phyloP scores from a whole-genome alignment of 768 basidiomycete species.

The Mycena indigotica region DNA sequence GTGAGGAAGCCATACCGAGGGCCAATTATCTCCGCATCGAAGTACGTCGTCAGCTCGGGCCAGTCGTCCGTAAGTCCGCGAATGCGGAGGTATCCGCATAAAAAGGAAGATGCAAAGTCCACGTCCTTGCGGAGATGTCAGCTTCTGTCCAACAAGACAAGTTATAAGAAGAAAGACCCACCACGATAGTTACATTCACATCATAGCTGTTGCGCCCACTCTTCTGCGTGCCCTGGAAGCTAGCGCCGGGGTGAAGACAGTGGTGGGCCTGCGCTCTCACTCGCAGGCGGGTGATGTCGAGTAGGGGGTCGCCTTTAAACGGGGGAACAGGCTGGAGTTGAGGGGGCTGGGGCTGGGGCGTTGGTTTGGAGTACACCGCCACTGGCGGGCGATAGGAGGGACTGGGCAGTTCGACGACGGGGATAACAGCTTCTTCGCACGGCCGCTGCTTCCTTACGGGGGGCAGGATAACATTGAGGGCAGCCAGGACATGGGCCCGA shows the following conservation, averaged over 20 bases:
- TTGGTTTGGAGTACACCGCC: constrained; percentile 8
- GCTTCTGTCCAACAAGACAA: constrained; percentile 8
- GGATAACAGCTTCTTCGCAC: not conserved
- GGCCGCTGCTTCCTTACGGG: not conserved
- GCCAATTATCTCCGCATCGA: constrained; percentile 95
- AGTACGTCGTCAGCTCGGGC: constrained; percentile 95
- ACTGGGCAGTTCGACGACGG: constrained; percentile 5
- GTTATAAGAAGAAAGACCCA: constrained; percentile 45
- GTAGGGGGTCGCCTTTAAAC: constrained; percentile 51
- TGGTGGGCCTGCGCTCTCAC: constrained; percentile 72
- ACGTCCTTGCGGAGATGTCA: constrained; percentile 62
- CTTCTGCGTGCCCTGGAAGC: constrained; percentile 91
- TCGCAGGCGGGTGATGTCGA: constrained; percentile 77
- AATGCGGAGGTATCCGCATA: constrained; percentile 93
- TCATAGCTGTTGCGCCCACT: constrained; percentile 93
- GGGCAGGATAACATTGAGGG: constrained; percentile 22
- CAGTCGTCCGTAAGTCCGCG: constrained; percentile 91
- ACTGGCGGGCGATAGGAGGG: constrained; percentile 20
- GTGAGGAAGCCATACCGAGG: constrained; percentile 90
- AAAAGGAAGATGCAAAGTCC: constrained; percentile 79
- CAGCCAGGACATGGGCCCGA: constrained; percentile 40
- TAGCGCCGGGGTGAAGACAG: constrained; percentile 85
- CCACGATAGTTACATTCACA: constrained; percentile 89
- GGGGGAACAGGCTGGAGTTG: constrained; percentile 22
- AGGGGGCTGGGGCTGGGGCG: constrained; percentile 17